These are phyloP conservation scores for Pseudogymnoascus sp. DNA, from an alignment of 2,329 filamentous ascomycete genomes.

Conservation along the genomic window DNA sequence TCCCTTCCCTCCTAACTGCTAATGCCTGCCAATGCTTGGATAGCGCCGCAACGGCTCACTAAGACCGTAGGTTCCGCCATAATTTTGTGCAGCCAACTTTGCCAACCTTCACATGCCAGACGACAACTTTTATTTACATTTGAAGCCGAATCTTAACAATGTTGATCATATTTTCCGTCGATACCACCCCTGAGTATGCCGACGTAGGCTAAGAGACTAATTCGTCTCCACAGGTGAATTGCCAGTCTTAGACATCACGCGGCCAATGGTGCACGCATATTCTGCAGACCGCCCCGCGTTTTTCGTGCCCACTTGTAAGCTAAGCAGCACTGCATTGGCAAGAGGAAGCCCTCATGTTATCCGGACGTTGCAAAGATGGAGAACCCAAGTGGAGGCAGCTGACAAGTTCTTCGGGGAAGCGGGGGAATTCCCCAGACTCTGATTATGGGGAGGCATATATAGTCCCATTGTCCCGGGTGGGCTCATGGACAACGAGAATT, in stretches of 20 bases:
- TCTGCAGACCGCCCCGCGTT: neutral
- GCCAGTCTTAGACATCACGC: neutral
- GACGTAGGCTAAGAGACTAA: neutral
- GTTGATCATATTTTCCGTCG: neutral
- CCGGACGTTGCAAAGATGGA: neutral
- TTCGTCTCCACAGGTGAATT: neutral
- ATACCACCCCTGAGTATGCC: neutral
- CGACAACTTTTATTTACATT: neutral
- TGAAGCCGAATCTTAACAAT: neutral
- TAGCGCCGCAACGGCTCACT: neutral
- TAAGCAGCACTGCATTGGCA: neutral
- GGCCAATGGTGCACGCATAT: neutral
- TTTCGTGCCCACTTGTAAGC: neutral
- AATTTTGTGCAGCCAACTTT: neutral
- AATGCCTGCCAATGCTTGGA: neutral
- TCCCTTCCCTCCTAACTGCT: too few relatives aligned
- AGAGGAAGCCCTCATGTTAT: neutral
- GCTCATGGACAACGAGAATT: neutral
- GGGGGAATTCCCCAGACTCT: neutral
- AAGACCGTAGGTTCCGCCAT: neutral
- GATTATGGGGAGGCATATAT: neutral
- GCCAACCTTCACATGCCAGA: slow-evolving; percentile 3
- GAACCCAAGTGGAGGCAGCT: neutral
- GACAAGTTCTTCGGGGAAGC: neutral
- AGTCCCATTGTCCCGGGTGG: neutral